Percentiles rank a stretch among this genome's conserved stretches.
phyloP scores from a whole-genome alignment of 2,329 filamentous ascomycete genomes.

The Aspergillus fumigatus region DNA sequence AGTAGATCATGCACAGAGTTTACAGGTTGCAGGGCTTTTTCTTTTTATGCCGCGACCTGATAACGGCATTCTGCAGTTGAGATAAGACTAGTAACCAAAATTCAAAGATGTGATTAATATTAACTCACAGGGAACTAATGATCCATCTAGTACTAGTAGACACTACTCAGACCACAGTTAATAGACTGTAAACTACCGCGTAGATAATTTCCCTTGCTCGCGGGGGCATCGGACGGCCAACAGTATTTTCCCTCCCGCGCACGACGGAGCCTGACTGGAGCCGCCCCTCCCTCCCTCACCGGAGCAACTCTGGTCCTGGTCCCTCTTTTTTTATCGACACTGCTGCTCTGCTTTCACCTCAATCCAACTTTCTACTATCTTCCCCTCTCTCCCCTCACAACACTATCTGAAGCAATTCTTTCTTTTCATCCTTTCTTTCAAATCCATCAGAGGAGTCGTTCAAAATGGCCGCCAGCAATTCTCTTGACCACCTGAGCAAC shows the following conservation, averaged over 20 bases:
- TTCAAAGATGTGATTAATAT: not conserved
- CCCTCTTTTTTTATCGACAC: conserved; percentile 10
- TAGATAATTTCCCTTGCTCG: not conserved
- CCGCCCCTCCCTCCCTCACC: conserved; percentile 12
- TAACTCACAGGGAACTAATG: not conserved
- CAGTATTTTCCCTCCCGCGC: conserved; percentile 35
- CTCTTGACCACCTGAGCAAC: conserved; percentile 80
- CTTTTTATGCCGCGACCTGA: not conserved
- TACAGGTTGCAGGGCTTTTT: not conserved
- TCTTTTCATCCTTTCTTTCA: conserved; percentile 2
- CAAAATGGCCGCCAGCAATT: conserved; percentile 66
- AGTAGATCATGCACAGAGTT: not conserved
- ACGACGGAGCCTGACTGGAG: conserved; percentile 8
- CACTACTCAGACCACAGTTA: not conserved
- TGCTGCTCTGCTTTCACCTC: conserved; percentile 21
- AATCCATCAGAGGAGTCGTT: conserved; percentile 8
- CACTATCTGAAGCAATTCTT: conserved; percentile 4
- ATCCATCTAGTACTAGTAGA: not conserved
- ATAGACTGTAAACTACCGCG: not conserved
- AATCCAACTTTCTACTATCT: conserved; percentile 13
- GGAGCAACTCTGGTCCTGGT: conserved; percentile 1
- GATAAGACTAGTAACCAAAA: not conserved
- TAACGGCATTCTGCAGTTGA: not conserved
- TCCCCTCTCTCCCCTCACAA: conserved; percentile 5
- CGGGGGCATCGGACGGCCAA: conserved; percentile 18